Percentiles rank a stretch among this genome's conserved stretches.
These are phyloP conservation scores for Lentinus brumalis DNA, from an alignment of 768 basidiomycete genomes.

Conservation along the genomic window DNA sequence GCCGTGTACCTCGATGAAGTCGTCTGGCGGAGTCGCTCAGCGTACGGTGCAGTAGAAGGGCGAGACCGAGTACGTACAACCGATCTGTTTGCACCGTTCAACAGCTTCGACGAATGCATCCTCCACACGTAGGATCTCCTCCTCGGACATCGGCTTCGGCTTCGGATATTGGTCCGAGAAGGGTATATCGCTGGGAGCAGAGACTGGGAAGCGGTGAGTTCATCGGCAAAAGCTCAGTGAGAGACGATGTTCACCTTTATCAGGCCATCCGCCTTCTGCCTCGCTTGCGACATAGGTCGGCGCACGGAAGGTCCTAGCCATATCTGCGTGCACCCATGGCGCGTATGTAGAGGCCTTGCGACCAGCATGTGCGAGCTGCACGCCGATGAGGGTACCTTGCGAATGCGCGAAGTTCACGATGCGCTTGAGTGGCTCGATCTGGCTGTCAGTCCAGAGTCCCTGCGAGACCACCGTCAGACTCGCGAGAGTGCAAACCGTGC, in stretches of 20 bases:
- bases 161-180: conserved; percentile 53
- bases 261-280: conserved; percentile 72
- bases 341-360: conserved; percentile 73
- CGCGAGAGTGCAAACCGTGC: neutral
- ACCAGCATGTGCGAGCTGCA: conserved; percentile 80
- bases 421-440: conserved; percentile 67
- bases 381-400: conserved; percentile 69
- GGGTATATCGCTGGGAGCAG: conserved; percentile 57
- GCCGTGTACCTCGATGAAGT: conserved; percentile 72
- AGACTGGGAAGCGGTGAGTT: neutral
- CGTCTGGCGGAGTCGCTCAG: conserved; percentile 41
- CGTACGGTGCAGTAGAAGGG: too few species aligned
- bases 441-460: conserved; percentile 77
- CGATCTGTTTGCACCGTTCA: conserved; percentile 56
- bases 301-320: conserved; percentile 33
- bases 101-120: conserved; percentile 60
- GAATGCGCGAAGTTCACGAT: conserved; percentile 76
- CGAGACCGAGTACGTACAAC: conserved; percentile 48
- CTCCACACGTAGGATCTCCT: conserved; percentile 57
- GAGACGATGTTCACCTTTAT: conserved; percentile 45
- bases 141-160: conserved; percentile 60
- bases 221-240: neutral
- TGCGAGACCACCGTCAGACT: conserved; percentile 20
- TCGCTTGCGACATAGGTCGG: conserved; percentile 40
- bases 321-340: conserved; percentile 59